Conservation (phyloP, 352 stramenopile genomes). For the Pythium phragmiticola region DNA sequence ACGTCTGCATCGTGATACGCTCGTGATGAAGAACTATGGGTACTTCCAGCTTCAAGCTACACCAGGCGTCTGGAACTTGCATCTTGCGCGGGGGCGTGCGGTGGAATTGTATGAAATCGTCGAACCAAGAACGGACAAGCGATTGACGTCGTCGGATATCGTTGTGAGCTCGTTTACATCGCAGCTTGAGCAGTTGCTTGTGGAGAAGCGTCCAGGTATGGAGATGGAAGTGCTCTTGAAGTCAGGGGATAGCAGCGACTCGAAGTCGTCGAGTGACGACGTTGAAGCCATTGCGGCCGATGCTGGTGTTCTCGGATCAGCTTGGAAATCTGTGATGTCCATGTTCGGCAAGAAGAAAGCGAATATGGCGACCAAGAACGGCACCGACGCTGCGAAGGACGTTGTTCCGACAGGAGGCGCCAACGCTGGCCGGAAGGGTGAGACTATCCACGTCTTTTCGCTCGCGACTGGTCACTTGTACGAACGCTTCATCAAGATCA, state of each 20-base stretch:
- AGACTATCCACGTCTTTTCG: slow-evolving; percentile 99
- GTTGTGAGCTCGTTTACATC: slow-evolving; percentile 88
- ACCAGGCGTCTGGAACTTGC: slow-evolving; percentile 93
- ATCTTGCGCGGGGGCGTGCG: slow-evolving; percentile 81
- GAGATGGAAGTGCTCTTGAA: slow-evolving; percentile 72
- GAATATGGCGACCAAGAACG: slow-evolving; percentile 17
- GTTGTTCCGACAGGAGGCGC: slow-evolving; percentile 25
- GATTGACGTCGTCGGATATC: slow-evolving; percentile 39
- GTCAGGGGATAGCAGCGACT: slow-evolving; percentile 26
- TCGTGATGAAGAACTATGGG: slow-evolving; percentile 99
- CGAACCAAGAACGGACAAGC: slow-evolving; percentile 41
- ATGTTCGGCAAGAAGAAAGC: slow-evolving; percentile 47
- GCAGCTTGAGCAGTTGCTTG: slow-evolving; percentile 83
- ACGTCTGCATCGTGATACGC: slow-evolving; percentile 89
- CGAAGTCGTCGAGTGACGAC: slow-evolving; percentile 20
- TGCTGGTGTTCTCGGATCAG: slow-evolving; percentile 52
- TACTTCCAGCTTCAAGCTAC: slow-evolving; percentile 99
- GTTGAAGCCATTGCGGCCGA: slow-evolving; percentile 45
- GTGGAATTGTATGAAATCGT: slow-evolving; percentile 82
- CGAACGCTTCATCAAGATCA: slow-evolving; percentile 99
- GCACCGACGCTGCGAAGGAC: slow-evolving; percentile 19
- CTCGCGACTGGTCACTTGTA: slow-evolving; percentile 97
- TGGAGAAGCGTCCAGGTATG: slow-evolving; percentile 90
- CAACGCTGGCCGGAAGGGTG: slow-evolving; percentile 57
- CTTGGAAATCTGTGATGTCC: slow-evolving; percentile 75